Percentiles rank a stretch among this genome's conserved stretches.
phyloP scores from a whole-genome alignment of 441 rosid genomes.

The Gossypium davidsonii region DNA sequence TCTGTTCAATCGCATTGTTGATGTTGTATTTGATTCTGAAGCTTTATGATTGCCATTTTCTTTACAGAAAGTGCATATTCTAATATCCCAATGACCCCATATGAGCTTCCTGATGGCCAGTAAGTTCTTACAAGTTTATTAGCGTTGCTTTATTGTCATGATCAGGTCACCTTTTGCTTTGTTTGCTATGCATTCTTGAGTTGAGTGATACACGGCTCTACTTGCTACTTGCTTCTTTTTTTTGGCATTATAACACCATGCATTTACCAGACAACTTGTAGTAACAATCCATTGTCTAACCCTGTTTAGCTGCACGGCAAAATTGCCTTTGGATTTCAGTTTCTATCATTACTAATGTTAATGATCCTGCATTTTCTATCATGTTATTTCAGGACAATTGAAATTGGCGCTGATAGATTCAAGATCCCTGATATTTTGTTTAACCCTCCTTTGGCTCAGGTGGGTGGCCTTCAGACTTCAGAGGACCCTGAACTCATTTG shows the following conservation, averaged over 20 bases:
- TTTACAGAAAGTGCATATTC: constrained; percentile 77
- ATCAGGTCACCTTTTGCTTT: neutral
- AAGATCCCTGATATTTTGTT: constrained; percentile 94
- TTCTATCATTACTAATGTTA: neutral
- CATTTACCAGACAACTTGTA: neutral
- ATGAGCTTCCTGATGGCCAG: constrained; percentile 99
- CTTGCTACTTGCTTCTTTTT: neutral
- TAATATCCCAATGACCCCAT: constrained; percentile 95
- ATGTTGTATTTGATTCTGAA: neutral
- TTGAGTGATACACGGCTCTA: neutral
- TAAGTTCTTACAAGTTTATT: constrained; percentile 35
- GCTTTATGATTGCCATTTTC: constrained; percentile 15
- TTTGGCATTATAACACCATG: neutral
- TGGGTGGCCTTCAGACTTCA: constrained; percentile 22
- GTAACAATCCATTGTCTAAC: neutral
- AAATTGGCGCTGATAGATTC: constrained; percentile 96
- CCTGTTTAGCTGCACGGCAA: constrained; percentile 9
- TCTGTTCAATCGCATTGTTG: neutral
- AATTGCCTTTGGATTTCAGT: constrained; percentile 8
- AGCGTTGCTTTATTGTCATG: neutral
- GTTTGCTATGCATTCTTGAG: neutral
- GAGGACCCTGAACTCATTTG: constrained; percentile 1
- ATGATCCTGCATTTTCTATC: neutral
- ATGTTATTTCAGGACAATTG: constrained; percentile 66
- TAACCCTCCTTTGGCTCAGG: constrained; percentile 87